Percentiles rank a stretch among this genome's conserved stretches.
Evolutionary conservation across 1,139 yeast genomes (phyloP).

Genomic region (Blastobotrys ciferrii): DNA sequence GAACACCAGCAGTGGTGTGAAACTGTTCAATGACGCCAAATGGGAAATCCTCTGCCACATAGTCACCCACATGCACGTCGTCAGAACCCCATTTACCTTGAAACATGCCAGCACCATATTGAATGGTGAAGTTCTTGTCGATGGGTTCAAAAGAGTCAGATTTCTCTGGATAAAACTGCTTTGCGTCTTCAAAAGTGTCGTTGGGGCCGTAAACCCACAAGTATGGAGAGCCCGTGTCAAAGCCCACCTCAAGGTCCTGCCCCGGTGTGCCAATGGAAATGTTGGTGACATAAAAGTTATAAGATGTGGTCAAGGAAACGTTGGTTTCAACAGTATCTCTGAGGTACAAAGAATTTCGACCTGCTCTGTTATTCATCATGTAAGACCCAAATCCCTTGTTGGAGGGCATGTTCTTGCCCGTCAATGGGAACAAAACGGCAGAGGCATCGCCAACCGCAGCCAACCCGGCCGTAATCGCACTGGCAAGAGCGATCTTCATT

Average conservation of each 20-base stretch:
- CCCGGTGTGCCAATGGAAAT: conserved; percentile 37
- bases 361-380: conserved; percentile 1
- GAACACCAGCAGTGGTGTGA: conserved; percentile 34
- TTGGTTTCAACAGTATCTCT: conserved; percentile 7
- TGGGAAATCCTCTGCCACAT: conserved; percentile 46
- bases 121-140: conserved; percentile 39
- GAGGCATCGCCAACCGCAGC: background rate
- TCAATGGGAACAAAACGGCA: conserved; percentile 4
- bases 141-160: conserved; percentile 26
- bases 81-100: conserved; percentile 67
- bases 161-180: conserved; percentile 37
- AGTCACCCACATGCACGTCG: conserved; percentile 44
- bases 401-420: conserved; percentile 7
- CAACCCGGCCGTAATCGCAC: background rate
- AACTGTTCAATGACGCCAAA: conserved; percentile 45
- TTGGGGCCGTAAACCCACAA: conserved; percentile 43
- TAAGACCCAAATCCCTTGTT: background rate
- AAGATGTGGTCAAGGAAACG: conserved; percentile 25
- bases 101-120: conserved; percentile 67
- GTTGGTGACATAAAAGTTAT: conserved; percentile 35
- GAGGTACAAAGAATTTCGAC: background rate
- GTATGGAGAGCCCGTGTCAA: conserved; percentile 44
- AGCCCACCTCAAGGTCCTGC: conserved; percentile 35
- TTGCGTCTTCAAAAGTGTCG: conserved; percentile 28
- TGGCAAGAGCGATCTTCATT: background rate